Evolutionary conservation across 345 rosid genomes (phyloP), one percentile per base, ranked within the genome.

Genomic region (Rhodamnia argentea): DNA sequence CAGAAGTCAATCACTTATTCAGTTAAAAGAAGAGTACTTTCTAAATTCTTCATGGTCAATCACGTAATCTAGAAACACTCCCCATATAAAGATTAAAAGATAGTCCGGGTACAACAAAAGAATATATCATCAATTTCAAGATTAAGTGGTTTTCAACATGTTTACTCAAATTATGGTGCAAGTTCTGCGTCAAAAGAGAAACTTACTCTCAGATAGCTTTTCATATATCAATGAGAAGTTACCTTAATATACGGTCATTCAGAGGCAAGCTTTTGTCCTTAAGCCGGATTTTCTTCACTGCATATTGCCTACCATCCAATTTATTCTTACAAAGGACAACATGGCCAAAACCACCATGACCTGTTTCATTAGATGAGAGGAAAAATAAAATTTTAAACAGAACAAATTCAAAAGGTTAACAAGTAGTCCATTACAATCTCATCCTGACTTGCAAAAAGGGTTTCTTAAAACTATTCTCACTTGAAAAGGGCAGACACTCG

Each of bases 221-320:
- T 52, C 40, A 0, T 52, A 52, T 50, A 82, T 27, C 24, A 18
- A 24, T 27, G 42, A 54, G 59, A 40, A 83, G 52, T 90, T 90
- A 97, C 99, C 99, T 90, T 87, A 95, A 90, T 89, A 97, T 94
- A 56, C 97, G 92, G 86, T 93, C 96, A 89, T 96, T 86, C 56
- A 92, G 90, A 84, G 96, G 96, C 86, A 94, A 86, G 86, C 86
- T 95, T 93, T 97, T 93, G 89, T 96, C 99, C 94, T 93, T 97
- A 81, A 95, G 95, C 85, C 95, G 95, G 88, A 97, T 96, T 92
- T 97, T 97, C 93, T 97, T 97, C 87, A 97, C 94, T 4, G 99
- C 99, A 91, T 97, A 97, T 83, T 97, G 98, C 86, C 99, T 96
- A 88, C 99, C 99, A 90, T 97, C 99, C 86, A 97, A 89, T 90